Evolutionary conservation across 2,329 filamentous ascomycete genomes (phyloP).

Genomic region (Eurotiales sp.): DNA sequence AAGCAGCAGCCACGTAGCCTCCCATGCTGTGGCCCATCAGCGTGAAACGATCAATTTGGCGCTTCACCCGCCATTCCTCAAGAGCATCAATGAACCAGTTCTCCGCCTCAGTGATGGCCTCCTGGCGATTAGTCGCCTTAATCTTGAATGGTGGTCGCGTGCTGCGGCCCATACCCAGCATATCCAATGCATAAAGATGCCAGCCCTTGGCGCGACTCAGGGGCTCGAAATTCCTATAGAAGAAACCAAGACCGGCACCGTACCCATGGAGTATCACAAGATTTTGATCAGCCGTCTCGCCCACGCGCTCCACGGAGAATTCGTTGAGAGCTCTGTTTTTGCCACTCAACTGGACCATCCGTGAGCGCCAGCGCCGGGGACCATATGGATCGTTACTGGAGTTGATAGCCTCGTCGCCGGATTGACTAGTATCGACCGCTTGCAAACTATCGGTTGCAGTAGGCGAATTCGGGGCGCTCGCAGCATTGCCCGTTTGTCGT

Average conservation of each 20-base stretch:
- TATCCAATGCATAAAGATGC: conserved; percentile 89
- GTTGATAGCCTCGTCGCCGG: conserved; percentile 45
- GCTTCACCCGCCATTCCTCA: conserved; percentile 88
- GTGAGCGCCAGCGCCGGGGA: conserved; percentile 78
- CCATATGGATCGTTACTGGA: conserved; percentile 71
- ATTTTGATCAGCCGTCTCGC: conserved; percentile 75
- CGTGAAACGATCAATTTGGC: conserved; percentile 89
- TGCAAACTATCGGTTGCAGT: conserved; percentile 30
- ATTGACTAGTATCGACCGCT: conserved; percentile 34
- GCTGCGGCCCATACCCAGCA: conserved; percentile 92
- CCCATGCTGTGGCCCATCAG: conserved; percentile 89
- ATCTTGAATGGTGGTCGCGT: conserved; percentile 80
- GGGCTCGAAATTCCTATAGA: conserved; percentile 96
- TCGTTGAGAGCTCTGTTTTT: conserved; percentile 89
- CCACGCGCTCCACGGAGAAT: conserved; percentile 80
- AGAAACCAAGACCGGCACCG: conserved; percentile 92
- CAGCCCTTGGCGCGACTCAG: conserved; percentile 75
- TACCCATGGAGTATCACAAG: conserved; percentile 97
- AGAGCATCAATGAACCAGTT: conserved; percentile 94
- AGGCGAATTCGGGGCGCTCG: conserved; percentile 24
- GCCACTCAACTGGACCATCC: conserved; percentile 77
- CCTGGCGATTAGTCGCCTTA: conserved; percentile 72
- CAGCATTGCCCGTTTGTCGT: conserved; percentile 55
- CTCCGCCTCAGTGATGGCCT: conserved; percentile 83
- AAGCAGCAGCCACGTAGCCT: conserved; percentile 91